Evolutionary conservation across 1,139 yeast species (phyloP).

Genomic region (Suhomyces coccinellae): DNA sequence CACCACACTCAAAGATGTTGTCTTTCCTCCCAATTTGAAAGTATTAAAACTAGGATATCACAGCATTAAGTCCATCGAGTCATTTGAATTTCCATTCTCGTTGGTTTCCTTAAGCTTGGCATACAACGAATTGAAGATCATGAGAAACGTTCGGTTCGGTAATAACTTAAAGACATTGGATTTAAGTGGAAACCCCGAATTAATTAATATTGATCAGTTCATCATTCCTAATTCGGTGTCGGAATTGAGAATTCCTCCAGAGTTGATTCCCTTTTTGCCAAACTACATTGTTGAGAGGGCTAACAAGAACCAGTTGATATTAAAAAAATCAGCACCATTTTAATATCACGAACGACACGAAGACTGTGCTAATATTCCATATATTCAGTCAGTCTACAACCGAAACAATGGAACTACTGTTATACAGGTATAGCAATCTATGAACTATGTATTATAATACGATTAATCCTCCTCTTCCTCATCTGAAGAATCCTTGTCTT

Average conservation of each 20-base stretch:
- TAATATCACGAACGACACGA: background rate
- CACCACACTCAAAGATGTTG: conserved; percentile 45
- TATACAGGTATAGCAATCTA: conserved; percentile 8
- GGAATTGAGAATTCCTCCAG: conserved; percentile 40
- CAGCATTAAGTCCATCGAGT: conserved; percentile 40
- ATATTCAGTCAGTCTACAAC: background rate
- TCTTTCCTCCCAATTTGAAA: conserved; percentile 38
- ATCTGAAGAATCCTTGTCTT: conserved; percentile 45
- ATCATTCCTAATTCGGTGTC: conserved; percentile 40
- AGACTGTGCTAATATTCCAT: background rate
- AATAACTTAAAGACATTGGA: conserved; percentile 36
- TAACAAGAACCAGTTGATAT: conserved; percentile 34
- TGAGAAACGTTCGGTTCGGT: conserved; percentile 41
- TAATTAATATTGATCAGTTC: conserved; percentile 40
- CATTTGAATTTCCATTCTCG: conserved; percentile 40
- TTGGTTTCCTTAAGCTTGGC: conserved; percentile 37
- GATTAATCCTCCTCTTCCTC: conserved; percentile 43
- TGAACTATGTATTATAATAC: conserved; percentile 7
- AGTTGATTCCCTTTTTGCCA: conserved; percentile 39
- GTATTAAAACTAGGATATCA: conserved; percentile 44
- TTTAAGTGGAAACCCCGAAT: conserved; percentile 46
- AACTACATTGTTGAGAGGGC: conserved; percentile 44
- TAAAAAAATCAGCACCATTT: conserved; percentile 30
- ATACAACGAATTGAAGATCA: conserved; percentile 42
- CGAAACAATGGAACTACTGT: background rate